Evolutionary conservation across 768 basidiomycete species (phyloP), one percentile per base, ranked within the genome.

Genomic region (Phylloporus sp.): DNA sequence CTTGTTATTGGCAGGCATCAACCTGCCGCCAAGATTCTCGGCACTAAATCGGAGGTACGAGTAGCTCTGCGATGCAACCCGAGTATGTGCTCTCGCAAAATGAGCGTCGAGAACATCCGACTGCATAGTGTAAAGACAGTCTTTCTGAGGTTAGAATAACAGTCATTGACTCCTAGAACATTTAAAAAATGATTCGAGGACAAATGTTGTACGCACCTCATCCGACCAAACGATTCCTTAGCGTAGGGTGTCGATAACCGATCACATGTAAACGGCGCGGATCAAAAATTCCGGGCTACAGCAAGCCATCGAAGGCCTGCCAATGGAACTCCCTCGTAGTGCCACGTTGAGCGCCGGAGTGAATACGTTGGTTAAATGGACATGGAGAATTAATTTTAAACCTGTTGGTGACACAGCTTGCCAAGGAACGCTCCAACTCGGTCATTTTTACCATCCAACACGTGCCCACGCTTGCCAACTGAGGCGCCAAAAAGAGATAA

Each of bases 331-430:
- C 9, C 7, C n/a, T 24, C 11, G 7, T n/a, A n/a, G 4, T 12
- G 11, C 31, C 11, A 45, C 16, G 31, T 32, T 32, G 31, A 15
- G 11, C 15, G 31, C 31, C 11, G n/a, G n/a, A n/a, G n/a, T n/a
- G n/a, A n/a, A n/a, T n/a, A n/a, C n/a, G n/a, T n/a, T n/a, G 5
- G 26, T 45, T 44, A 27, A 32, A n/a, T 34, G 46, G n/a, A 34
- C 49, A 43, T 16, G 29, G 18, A 7, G 36, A 9, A 16, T 32
- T 36, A 23, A 26, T 34, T n/a, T 29, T 27, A 2, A 32, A 8
- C 31, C 11, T 32, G 10, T 41, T 2, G 15, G 49, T 27, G n/a
- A 22, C 50, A 63, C 60, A 60, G 61, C 61, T 61, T 58, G 53
- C 53, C 61, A 63, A 62, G 50, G 52, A 15, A 40, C 57, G 10